Percentiles rank a stretch among this genome's conserved stretches.
Conservation (phyloP, 441 rosid genomes). For the Breynia disticha region DNA sequence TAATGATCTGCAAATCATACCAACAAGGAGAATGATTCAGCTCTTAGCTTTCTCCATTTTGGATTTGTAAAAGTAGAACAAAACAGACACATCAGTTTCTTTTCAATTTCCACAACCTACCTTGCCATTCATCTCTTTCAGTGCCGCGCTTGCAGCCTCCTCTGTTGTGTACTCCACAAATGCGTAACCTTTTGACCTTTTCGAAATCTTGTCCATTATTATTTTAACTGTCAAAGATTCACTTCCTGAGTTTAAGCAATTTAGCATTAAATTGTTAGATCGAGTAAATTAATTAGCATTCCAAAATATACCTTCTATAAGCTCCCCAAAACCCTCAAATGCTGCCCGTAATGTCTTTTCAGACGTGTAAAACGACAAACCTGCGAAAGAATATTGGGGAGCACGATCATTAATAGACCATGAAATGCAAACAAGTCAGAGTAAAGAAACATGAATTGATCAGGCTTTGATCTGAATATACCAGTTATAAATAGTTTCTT, state of each 20-base stretch:
- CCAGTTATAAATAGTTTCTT: slow-evolving; percentile 92
- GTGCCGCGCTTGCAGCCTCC: slow-evolving; percentile 80
- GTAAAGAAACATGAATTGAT: background rate
- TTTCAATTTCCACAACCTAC: slow-evolving; percentile 22
- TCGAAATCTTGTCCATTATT: slow-evolving; percentile 95
- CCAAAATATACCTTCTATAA: slow-evolving; percentile 56
- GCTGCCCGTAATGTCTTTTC: slow-evolving; percentile 88
- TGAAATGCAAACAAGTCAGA: background rate
- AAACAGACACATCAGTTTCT: background rate
- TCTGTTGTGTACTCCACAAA: slow-evolving; percentile 83
- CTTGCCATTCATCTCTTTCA: slow-evolving; percentile 95
- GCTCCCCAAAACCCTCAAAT: slow-evolving; percentile 85
- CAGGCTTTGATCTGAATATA: slow-evolving; percentile 18
- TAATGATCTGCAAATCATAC: slow-evolving; percentile 55
- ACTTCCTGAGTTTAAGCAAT: slow-evolving; percentile 8
- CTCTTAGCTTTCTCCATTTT: background rate
- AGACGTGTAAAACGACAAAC: slow-evolving; percentile 87
- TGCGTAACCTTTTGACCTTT: slow-evolving; percentile 90
- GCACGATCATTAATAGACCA: slow-evolving; percentile 3
- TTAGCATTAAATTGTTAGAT: background rate
- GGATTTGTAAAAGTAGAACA: background rate
- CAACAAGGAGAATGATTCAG: background rate
- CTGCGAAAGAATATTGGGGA: slow-evolving; percentile 24
- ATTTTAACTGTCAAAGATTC: slow-evolving; percentile 50
- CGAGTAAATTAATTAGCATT: background rate